phyloP scores from a whole-genome alignment of 768 basidiomycete genomes.

The Lactifluus volemus region DNA sequence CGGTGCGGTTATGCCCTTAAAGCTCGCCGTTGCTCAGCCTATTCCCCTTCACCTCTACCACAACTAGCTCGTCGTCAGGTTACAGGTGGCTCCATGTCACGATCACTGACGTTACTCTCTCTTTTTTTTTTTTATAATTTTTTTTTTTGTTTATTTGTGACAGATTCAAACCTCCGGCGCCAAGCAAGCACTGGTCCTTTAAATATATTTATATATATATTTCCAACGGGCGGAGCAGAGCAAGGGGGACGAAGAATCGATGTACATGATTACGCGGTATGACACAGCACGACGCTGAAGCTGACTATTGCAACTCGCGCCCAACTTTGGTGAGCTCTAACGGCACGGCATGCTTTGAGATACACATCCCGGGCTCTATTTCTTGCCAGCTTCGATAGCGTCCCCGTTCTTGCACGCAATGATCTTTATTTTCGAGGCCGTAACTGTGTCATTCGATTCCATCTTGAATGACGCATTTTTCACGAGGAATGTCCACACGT shows the following conservation, averaged over 20 bases:
- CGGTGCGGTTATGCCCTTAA: background rate
- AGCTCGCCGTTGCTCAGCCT: background rate
- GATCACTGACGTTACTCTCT: background rate
- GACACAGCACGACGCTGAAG: background rate
- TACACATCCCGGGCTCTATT: slow-evolving; percentile 30
- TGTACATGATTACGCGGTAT: slow-evolving; percentile 7
- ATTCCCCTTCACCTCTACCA: background rate
- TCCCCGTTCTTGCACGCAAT: slow-evolving; percentile 98
- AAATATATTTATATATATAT: slow-evolving; percentile 3
- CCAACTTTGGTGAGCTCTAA: background rate
- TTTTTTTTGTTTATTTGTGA: background rate
- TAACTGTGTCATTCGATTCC: slow-evolving; percentile 78
- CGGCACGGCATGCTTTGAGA: background rate
- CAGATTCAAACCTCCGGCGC: background rate
- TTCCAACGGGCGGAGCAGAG: slow-evolving; percentile 4
- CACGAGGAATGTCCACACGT: slow-evolving; percentile 98
- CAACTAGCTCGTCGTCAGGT: background rate
- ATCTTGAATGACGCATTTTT: slow-evolving; percentile 92
- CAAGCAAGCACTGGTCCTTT: background rate
- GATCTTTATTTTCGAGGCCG: slow-evolving; percentile 81
- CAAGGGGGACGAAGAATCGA: background rate
- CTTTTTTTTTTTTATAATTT: background rate
- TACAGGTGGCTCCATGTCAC: background rate
- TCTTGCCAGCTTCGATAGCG: slow-evolving; percentile 75
- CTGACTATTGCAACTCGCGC: background rate